Base-by-base conservation (phyloP, 371 early-diverging fungal genomes). In the Mortierella sp. region DNA sequence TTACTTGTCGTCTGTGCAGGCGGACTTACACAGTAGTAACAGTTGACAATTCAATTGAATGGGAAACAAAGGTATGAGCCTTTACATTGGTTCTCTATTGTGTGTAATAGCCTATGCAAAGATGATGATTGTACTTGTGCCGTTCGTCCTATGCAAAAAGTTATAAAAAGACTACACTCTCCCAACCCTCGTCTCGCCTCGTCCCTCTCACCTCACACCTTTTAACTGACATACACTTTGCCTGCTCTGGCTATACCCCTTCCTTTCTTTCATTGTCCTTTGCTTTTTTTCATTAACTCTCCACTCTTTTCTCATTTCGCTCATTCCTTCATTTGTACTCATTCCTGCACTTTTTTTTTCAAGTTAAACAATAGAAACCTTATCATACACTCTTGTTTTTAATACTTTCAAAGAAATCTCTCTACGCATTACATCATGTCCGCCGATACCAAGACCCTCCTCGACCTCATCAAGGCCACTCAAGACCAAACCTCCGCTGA, bases 381-480 rank as follows among this genome's bases (percentile, higher is more conserved):
- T 22, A 68, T 18, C 24, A 18, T 11, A 26, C 28, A 26, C 28
- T 61, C 28, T 45, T 57, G 2, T 62, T 43, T 62, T 32, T 49
- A 47, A 16, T 26, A 49, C 45, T 62, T 10, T 28, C 59, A 22
- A 4, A 63, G 51, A 62, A 61, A 55, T 64, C 47, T 39, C 47
- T 6, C 51, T 60, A 62, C 62, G 45, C 45, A 45, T n/a, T 49
- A 32, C 69, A 70, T 52, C 52, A 62, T 60, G 55, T 52, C 62
- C 65, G 64, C 73, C 16, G 30, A 73, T 32, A 67, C 40, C 60
- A 70, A 78, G 64, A 55, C 61, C n/a, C 54, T 80, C 30, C 64
- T 62, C 69, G 73, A 71, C 43, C 75, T 75, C 55, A 65, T 75
- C 76, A 80, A 68, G 69, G 72, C 69, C 57, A 75, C 81, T 30